Base-by-base conservation (phyloP, 805 yeast genomes). In the Metschnikowia lochheadii region DNA sequence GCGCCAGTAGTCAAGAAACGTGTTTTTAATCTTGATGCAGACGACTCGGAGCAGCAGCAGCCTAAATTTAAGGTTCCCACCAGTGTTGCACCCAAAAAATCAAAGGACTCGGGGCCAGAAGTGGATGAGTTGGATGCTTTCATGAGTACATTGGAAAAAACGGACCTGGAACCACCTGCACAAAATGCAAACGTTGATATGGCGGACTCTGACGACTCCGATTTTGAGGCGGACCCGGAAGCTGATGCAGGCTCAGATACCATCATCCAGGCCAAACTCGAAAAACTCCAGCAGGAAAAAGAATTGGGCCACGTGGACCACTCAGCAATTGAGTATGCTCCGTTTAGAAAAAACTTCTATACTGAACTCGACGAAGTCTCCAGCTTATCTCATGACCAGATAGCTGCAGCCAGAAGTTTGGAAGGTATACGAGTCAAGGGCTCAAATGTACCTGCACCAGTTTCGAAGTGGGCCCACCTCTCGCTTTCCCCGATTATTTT, bases 351-450 rank as follows among this genome's bases (percentile, higher is more conserved):
- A 62, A 56, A 67, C 8, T 85, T 90, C 58, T 89, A 87, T 61
- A 65, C 67, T 1, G 89, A 83, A 55, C 80, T 86, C 1, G 75
- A 70, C 3, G 85, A 84, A 37, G 57, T 85, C 4, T 64, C 67
- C 7, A 56, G 63, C 0, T 63, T 86, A 48, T 67, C 82, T 0
- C 70, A 68, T 0, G 81, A 77, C 36, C 90, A 87, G 45, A 82
- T 85, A 1, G 75, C 75, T 1, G 75, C 72, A 6, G 60, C 85
- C 6, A 65, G 94, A 43, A 62, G 61, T 10, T 60, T 82, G 40
- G 90, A 83, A 52, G 84, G 85, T n/a, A 83, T 89, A 32, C 79
- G 79, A 44, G 81, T 88, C 2, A 67, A 79, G 45, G 96, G 96
- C 0, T 54, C 59, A 0, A 63, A 72, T 38, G 76, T 81, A 39